A percentile compares a stretch with the other conserved stretches of the same genome.
Conservation (phyloP, 2,329 filamentous ascomycete species). For the Pyrenochaeta sp. region DNA sequence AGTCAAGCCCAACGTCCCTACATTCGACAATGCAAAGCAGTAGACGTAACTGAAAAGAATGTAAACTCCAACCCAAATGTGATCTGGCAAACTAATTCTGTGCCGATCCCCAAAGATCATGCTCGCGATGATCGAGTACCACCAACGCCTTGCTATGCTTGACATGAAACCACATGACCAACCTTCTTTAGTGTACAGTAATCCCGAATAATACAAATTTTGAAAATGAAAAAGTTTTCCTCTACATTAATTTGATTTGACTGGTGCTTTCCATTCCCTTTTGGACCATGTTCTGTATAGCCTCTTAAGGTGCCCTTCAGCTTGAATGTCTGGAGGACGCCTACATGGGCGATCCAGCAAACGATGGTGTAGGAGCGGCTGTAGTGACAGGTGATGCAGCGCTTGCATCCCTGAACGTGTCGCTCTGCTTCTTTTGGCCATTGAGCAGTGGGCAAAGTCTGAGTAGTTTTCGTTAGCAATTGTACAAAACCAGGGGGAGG, state of each 20-base stretch:
- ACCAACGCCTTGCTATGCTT: constrained; percentile 17
- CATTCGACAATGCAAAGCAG: background rate
- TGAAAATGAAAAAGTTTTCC: no score
- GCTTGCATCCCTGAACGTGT: constrained; percentile 47
- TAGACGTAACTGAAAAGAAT: background rate
- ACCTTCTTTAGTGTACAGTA: background rate
- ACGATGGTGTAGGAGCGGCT: constrained; percentile 21
- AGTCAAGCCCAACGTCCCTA: background rate
- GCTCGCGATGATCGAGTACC: background rate
- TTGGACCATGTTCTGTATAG: background rate
- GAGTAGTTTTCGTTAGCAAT: constrained; percentile 24
- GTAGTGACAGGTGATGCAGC: constrained; percentile 35
- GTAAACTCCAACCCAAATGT: background rate
- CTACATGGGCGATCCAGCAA: constrained; percentile 17
- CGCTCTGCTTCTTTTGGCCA: constrained; percentile 49
- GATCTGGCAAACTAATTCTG: background rate
- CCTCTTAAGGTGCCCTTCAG: background rate
- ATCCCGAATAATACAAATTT: background rate
- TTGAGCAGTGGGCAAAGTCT: constrained; percentile 51
- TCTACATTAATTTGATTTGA: background rate
- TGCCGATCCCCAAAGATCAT: background rate
- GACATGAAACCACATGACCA: background rate
- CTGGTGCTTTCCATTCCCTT: background rate
- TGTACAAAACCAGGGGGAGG: background rate
- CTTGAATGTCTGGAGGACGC: background rate